Base-by-base conservation (phyloP, 495 filamentous ascomycete species). In the Trichoderma parareesei region DNA sequence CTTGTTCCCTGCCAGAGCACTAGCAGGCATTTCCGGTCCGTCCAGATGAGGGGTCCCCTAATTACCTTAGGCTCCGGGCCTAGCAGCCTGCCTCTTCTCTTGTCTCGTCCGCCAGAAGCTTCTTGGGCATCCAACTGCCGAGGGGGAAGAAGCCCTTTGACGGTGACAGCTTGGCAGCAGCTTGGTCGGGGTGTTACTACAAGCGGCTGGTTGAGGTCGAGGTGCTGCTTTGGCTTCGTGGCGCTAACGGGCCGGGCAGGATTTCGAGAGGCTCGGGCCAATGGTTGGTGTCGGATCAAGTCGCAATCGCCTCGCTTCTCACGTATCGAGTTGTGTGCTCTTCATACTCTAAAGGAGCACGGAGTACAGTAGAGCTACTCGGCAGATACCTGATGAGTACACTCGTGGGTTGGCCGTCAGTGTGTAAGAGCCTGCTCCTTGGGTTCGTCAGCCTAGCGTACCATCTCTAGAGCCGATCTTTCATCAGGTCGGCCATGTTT, bases 21-120 rank as follows among this genome's bases (percentile, higher is more conserved):
- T 57, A 57, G 53, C 53, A 57, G 53, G 53, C 53, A 57, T 57
- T 35, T 57, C 44, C 44, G 44, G 44, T 57, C 53, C 53, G 53
- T 57, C 4, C 13, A 57, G 53, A 57, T 35, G 33, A 37, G 33
- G 53, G 53, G 53, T 57, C 53, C 53, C 53, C 53, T 35, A 57
- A 57, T 57, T 57, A 37, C 27, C 27, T 27, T 27, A 27, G 27
- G 27, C 27, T 27, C 27, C 27, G 27, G 27, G 27, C 27, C 40
- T 41, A 41, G 40, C 40, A 41, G 53, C 33, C 27, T 37, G 10
- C 37, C 14, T 10, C 5, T 11, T 48, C 4, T 35, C 53, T 27
- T 57, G 53, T 35, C 6, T 57, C 14, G 9, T 57, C 53, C 53
- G 7, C 53, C 53, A 57, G 53, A 57, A 16, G 53, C 53, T 57